Evolutionary conservation across 2,329 filamentous ascomycete species (phyloP), one percentile per base, ranked within the genome.

Genomic region (Cladosporium velox): DNA sequence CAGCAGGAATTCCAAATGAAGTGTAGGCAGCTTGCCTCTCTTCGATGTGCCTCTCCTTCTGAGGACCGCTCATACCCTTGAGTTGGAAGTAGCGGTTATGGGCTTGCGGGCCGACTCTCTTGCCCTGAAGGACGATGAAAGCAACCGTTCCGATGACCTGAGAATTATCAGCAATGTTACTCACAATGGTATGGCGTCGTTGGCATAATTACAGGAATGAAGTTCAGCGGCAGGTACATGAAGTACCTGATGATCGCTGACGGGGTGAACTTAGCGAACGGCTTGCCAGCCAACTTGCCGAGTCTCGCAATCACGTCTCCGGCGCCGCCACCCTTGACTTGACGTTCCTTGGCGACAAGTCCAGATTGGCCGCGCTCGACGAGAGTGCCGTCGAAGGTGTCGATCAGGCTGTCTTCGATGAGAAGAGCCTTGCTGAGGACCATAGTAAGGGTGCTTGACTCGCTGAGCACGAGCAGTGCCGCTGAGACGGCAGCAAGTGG

Each of bases 171-270:
- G 60, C 14, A 15, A 28, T 11, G 4, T 30, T 49, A 3, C 6
- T 18, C 2, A 32, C 6, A 8, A 32, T 8, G 8, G 2, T 11
- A 12, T 21, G n/a, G n/a, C 10, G 2, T 4, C 8, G 11, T 55
- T 2, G 18, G 32, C 14, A 54, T 11, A 30, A 34, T 55, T 47
- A 64, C 59, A 0, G 94, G 94, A 62, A 98, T 93, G 76, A 97
- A 93, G 81, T 97, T 98, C 67, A 98, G 84, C 12, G 94, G 93
- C 51, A 97, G 83, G 76, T 96, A 95, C 80, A 97, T 86, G 69
- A 96, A 76, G 73, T 94, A 94, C 51, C 91, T 84, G 47, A 97
- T 80, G 54, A 97, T 78, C 8, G 89, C 88, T 72, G 79, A 78
- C 1, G 84, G 81, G 0, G 81, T 81, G 65, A 84, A 84, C 67